Evolutionary conservation across 805 yeast genomes (phyloP).

Genomic region (Ogataea salicorniae): DNA sequence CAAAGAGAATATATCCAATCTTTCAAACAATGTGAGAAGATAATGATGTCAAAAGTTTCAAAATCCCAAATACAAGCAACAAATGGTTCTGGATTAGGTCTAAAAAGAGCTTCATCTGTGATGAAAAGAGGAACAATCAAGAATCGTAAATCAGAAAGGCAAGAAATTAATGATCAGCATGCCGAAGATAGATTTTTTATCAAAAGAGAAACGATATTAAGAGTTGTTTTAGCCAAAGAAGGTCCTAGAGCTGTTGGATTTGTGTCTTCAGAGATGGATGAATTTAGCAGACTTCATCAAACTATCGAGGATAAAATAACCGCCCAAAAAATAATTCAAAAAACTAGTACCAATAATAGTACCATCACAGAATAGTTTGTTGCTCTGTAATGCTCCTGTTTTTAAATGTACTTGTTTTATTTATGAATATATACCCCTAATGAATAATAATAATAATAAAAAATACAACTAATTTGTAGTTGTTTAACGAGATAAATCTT

Average conservation of each 20-base stretch:
- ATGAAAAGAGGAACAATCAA: conserved; percentile 15
- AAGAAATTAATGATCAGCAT: conserved; percentile 5
- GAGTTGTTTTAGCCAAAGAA: conserved; percentile 16
- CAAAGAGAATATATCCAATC: conserved; percentile 9
- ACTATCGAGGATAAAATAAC: conserved; percentile 6
- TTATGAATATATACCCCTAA: too few species aligned
- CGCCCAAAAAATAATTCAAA: conserved; percentile 7
- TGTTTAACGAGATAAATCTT: too few species aligned
- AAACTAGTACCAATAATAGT: neutral
- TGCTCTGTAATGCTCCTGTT: too few species aligned
- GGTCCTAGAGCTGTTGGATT: conserved; percentile 7
- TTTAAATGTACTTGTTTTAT: too few species aligned
- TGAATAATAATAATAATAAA: too few species aligned
- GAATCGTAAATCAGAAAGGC: conserved; percentile 5
- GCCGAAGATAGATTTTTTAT: conserved; percentile 5
- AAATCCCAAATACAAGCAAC: neutral
- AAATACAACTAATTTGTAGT: too few species aligned
- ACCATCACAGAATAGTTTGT: neutral
- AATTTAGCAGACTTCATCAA: conserved; percentile 5
- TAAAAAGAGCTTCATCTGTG: conserved; percentile 10
- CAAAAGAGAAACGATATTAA: conserved; percentile 12
- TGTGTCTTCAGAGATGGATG: conserved; percentile 5
- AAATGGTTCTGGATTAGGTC: neutral
- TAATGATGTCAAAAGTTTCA: neutral
- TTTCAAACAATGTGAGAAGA: conserved; percentile 4